A percentile compares a stretch with the other conserved stretches of the same genome.
phyloP scores from a whole-genome alignment of 2,329 filamentous ascomycete species.

The Penicillium sp. region DNA sequence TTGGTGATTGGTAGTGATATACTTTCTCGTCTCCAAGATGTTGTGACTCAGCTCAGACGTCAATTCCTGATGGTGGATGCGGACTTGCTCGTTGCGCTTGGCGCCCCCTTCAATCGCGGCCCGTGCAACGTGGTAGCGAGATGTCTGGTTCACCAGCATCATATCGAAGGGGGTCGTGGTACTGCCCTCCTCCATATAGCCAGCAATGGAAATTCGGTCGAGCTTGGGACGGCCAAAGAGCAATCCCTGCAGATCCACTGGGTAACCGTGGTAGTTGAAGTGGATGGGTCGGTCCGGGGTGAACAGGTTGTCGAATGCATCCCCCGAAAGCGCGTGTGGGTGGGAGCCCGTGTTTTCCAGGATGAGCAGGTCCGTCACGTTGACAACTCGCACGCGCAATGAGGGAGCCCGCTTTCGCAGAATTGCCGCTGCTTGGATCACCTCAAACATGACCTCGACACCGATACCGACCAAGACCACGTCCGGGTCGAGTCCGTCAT shows the following conservation, averaged over 20 bases:
- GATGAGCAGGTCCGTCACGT: slow-evolving; percentile 62
- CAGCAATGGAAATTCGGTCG: slow-evolving; percentile 51
- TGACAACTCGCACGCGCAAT: slow-evolving; percentile 56
- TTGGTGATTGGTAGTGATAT: slow-evolving; percentile 49
- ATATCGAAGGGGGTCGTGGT: slow-evolving; percentile 66
- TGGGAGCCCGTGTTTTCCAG: slow-evolving; percentile 51
- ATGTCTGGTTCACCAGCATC: slow-evolving; percentile 59
- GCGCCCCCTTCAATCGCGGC: slow-evolving; percentile 48
- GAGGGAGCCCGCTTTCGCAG: slow-evolving; percentile 47
- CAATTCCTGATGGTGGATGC: slow-evolving; percentile 41
- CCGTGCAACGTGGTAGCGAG: slow-evolving; percentile 54
- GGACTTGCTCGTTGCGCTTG: slow-evolving; percentile 45
- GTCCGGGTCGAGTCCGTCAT: slow-evolving; percentile 52
- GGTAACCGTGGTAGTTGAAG: slow-evolving; percentile 65
- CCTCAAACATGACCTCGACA: slow-evolving; percentile 60
- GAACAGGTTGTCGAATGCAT: slow-evolving; percentile 53
- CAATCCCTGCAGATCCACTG: slow-evolving; percentile 54
- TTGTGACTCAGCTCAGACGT: slow-evolving; percentile 45
- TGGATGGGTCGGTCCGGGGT: slow-evolving; percentile 51
- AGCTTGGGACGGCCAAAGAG: slow-evolving; percentile 53
- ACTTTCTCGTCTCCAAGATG: slow-evolving; percentile 47
- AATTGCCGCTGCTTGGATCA: slow-evolving; percentile 55
- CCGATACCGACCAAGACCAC: slow-evolving; percentile 61
- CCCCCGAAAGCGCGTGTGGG: slow-evolving; percentile 51
- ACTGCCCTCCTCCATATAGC: slow-evolving; percentile 60